Conservation (phyloP, 371 early-diverging fungal genomes). For the Zancudomyces culisetae region DNA sequence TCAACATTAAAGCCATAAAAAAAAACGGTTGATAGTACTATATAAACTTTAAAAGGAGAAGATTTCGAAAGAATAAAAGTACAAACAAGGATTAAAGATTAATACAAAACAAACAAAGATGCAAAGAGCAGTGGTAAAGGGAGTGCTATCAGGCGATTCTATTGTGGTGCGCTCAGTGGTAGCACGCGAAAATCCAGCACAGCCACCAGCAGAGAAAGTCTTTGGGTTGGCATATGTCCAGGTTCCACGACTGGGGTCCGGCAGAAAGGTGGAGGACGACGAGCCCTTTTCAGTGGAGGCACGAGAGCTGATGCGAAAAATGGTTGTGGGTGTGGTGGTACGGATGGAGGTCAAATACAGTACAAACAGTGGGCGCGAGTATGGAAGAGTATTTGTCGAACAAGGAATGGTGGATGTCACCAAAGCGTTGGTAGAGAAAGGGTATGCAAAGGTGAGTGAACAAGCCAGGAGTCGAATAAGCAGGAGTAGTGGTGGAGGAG, state of each 20-base stretch:
- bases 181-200: slow-evolving; percentile 32
- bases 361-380: slow-evolving; percentile 44
- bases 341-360: slow-evolving; percentile 64
- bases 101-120: not conserved
- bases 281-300: slow-evolving; percentile 77
- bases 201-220: slow-evolving; percentile 65
- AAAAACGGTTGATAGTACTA: no score
- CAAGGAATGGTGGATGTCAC: slow-evolving; percentile 52
- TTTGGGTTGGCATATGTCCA: slow-evolving; percentile 64
- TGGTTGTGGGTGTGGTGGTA: slow-evolving; percentile 78
- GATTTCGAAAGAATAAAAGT: not conserved
- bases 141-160: slow-evolving; percentile 78
- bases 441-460: slow-evolving; percentile 62
- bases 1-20: no score
- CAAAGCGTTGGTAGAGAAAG: slow-evolving; percentile 48
- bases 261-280: slow-evolving; percentile 51
- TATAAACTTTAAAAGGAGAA: no score
- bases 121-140: slow-evolving; percentile 52
- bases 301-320: slow-evolving; percentile 71
- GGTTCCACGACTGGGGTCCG: slow-evolving; percentile 62
- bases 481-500: slow-evolving; percentile 4
- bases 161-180: slow-evolving; percentile 67
- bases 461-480: slow-evolving; percentile 12
- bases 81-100: not conserved
- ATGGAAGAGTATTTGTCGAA: slow-evolving; percentile 34